A percentile compares a stretch with the other conserved stretches of the same genome.
Conservation (phyloP, 148 eudicot species). For the Mesembryanthemum crystallinum region DNA sequence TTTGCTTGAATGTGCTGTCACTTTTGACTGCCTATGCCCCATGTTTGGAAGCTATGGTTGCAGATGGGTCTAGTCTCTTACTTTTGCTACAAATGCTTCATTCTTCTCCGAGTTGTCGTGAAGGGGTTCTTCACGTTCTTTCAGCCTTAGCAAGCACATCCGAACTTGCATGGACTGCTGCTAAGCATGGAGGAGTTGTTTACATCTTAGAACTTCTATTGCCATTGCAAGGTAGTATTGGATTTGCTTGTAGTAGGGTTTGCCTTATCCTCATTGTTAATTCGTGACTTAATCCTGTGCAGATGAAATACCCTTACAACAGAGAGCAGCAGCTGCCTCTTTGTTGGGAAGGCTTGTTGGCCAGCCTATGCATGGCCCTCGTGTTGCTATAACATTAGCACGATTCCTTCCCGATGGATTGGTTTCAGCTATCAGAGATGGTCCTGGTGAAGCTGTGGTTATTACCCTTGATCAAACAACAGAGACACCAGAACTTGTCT, state of each 20-base stretch:
- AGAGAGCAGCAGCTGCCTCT: slow-evolving; percentile 98
- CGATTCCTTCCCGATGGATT: slow-evolving; percentile 96
- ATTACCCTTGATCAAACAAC: slow-evolving; percentile 88
- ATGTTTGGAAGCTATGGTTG: slow-evolving; percentile 98
- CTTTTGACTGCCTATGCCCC: slow-evolving; percentile 94
- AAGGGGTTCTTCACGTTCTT: slow-evolving; percentile 95
- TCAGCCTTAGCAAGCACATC: slow-evolving; percentile 96
- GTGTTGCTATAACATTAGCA: slow-evolving; percentile 92
- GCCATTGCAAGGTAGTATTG: slow-evolving; percentile 66
- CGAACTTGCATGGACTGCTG: slow-evolving; percentile 99
- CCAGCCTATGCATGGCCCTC: slow-evolving; percentile 99
- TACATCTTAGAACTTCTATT: slow-evolving; percentile 90
- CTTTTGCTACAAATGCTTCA: slow-evolving; percentile 93
- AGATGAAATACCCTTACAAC: slow-evolving; percentile 90
- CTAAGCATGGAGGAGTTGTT: slow-evolving; percentile 99
- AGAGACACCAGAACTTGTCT: slow-evolving; percentile 98
- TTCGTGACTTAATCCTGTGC: slow-evolving; percentile 27
- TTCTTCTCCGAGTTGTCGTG: slow-evolving; percentile 80
- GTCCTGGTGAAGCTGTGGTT: slow-evolving; percentile 98
- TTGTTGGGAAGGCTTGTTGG: slow-evolving; percentile 90
- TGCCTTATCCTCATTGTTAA: neutral
- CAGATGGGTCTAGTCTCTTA: slow-evolving; percentile 92
- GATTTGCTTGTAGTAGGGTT: slow-evolving; percentile 17
- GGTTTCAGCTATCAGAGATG: slow-evolving; percentile 84
- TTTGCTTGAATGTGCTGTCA: slow-evolving; percentile 80